Base-by-base conservation (phyloP, 306 rosid genomes). In the Prunus campanulata region DNA sequence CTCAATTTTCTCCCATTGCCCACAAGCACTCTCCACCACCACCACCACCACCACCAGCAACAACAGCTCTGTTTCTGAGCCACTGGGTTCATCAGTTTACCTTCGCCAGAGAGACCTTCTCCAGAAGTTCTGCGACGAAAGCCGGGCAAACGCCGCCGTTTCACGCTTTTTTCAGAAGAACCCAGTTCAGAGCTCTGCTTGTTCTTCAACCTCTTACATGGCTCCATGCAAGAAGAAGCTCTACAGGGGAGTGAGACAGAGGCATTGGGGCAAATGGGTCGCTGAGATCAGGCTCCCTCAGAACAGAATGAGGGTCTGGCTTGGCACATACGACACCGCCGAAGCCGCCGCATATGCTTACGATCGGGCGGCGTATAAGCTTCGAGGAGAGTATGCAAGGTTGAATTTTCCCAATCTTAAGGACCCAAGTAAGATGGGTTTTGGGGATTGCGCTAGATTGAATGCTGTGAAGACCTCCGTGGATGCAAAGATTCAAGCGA, bases 201-300 rank as follows among this genome's bases (percentile, higher is more conserved):
- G 48, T 14, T 57, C 60, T 35, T 16, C 84, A 0, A 78, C 29
- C 19, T 62, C 76, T 16, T 60, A 70, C 65, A 50, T 59, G 14
- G 78, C 52, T 24, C 86, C 90, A 8, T 19, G 55, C 61, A 88
- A 88, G 93, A 91, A 90, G 29, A 96, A 92, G 72, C 83, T 87
- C 0, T 96, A 96, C 90, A 96, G 99, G 78, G 99, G 99, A 68
- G 99, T 96, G 85, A 88, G 99, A 19, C 97, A 96, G 93, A 92
- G 99, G 72, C 96, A 96, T 61, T 96, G 99, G 99, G 99, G 98
- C 22, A 96, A 96, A 85, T 96, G 99, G 99, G 99, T 96, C 0
- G 99, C 99, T 0, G 99, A 96, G 73, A 96, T 96, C 35, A 84
- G 99, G 66, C 93, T 96, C 16, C 99, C 99, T 9, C 99, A 96